Percentiles rank a stretch among this genome's conserved stretches.
These are phyloP conservation scores for Teratosphaeriaceae sp. DNA, from an alignment of 2,329 filamentous ascomycete species.

Conservation along the genomic window DNA sequence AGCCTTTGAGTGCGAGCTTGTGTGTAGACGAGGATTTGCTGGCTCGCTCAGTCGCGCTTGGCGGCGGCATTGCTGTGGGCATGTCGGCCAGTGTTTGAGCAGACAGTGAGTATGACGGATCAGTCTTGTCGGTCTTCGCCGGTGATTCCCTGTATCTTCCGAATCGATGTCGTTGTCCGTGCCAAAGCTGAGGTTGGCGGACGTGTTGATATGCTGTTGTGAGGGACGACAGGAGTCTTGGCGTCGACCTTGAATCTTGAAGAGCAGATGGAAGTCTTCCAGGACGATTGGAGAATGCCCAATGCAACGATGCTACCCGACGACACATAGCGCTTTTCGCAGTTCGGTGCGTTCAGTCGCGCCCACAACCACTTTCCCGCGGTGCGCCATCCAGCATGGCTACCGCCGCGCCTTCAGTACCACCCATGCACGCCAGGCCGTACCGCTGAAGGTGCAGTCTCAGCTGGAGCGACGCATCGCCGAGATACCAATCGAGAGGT, in stretches of 20 bases:
- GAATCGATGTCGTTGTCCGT: too few relatives aligned
- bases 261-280: not conserved
- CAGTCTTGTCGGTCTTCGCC: not conserved
- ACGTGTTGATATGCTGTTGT: too few relatives aligned
- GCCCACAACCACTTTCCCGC: not conserved
- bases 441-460: conserved; percentile 34
- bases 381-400: conserved; percentile 2
- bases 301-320: conserved; percentile 45
- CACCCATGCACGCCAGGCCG: conserved; percentile 28
- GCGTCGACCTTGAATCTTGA: not conserved
- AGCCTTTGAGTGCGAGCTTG: conserved; percentile 84
- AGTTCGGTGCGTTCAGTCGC: not conserved
- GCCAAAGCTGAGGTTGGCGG: too few relatives aligned
- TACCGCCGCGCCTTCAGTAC: conserved; percentile 24
- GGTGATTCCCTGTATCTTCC: too few relatives aligned
- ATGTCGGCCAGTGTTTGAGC: conserved; percentile 6
- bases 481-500: conserved; percentile 70
- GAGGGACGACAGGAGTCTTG: not conserved
- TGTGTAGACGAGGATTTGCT: conserved; percentile 86
- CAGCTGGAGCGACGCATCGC: conserved; percentile 60
- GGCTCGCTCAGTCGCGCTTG: conserved; percentile 20
- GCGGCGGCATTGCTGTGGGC: conserved; percentile 14
- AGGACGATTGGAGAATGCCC: conserved; percentile 13
- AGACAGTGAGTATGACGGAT: not conserved
- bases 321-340: conserved; percentile 13